These are phyloP conservation scores for Centaurea solstitialis DNA, from an alignment of 129 eudicot genomes.

Conservation along the genomic window DNA sequence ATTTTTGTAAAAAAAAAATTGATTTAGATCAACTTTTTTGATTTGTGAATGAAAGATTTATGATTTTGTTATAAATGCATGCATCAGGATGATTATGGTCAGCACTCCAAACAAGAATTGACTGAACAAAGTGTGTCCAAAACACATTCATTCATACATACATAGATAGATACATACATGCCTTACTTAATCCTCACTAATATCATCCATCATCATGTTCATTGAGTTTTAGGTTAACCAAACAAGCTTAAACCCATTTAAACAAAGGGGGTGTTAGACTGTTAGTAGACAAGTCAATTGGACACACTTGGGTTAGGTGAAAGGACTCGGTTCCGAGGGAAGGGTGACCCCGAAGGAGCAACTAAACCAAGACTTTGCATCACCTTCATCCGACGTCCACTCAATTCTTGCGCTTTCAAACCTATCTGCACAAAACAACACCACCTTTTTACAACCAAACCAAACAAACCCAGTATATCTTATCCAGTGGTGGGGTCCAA, in stretches of 20 bases:
- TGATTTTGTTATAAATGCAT: neutral
- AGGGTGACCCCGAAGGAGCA: constrained; percentile 65
- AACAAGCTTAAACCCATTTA: neutral
- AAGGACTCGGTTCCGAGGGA: constrained; percentile 24
- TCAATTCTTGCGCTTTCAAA: constrained; percentile 25
- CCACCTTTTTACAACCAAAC: neutral
- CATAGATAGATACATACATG: neutral
- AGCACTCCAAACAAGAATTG: neutral
- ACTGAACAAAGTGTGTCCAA: neutral
- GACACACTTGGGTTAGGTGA: neutral
- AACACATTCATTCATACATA: neutral
- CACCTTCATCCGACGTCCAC: constrained; percentile 50
- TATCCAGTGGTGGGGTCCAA: neutral
- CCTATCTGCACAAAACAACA: constrained; percentile 4
- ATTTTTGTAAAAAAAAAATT: too few species aligned
- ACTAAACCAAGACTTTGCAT: constrained; percentile 65
- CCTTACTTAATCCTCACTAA: too few species aligned
- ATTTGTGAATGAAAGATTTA: neutral
- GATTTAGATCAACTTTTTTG: too few species aligned
- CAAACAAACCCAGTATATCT: neutral
- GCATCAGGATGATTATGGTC: neutral
- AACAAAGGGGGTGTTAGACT: neutral
- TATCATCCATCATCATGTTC: neutral
- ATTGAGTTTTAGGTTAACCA: constrained; percentile 2
- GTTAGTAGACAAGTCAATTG: constrained; percentile 3